phyloP scores from a whole-genome alignment of 768 basidiomycete species.

The Tricholoma terreum region DNA sequence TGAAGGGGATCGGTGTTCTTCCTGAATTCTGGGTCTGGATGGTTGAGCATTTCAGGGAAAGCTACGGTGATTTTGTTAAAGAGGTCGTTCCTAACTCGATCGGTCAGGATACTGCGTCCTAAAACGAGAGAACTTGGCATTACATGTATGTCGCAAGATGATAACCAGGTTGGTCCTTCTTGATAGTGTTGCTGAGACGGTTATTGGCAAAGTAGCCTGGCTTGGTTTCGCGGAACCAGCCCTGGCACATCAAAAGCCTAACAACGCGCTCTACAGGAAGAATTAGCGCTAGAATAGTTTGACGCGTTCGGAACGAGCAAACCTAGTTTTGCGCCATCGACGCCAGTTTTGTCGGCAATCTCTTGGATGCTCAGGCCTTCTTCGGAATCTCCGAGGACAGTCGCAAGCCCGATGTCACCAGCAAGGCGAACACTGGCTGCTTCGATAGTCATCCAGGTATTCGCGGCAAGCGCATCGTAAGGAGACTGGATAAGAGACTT shows the following conservation, averaged over 20 bases:
- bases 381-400: constrained; percentile 32
- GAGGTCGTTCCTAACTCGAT: constrained; percentile 27
- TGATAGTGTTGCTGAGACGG: constrained; percentile 33
- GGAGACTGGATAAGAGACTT: constrained; percentile 35
- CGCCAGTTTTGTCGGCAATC: constrained; percentile 30
- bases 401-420: constrained; percentile 33
- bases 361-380: constrained; percentile 31
- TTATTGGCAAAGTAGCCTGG: constrained; percentile 37
- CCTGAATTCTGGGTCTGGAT: constrained; percentile 31
- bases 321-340: constrained; percentile 35
- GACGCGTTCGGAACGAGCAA: not conserved
- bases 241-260: constrained; percentile 33
- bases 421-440: constrained; percentile 31
- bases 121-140: not conserved
- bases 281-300: not conserved
- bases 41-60: constrained; percentile 33
- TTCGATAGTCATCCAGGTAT: constrained; percentile 33
- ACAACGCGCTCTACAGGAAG: constrained; percentile 28
- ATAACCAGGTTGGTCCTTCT: constrained; percentile 32
- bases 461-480: constrained; percentile 33
- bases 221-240: constrained; percentile 36
- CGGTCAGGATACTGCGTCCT: not conserved
- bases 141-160: constrained; percentile 37
- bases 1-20: constrained; percentile 33
- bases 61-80: constrained; percentile 31